Evolutionary conservation across 108 stramenopile species (phyloP).

Genomic region (Stephanodiscus minutulus): DNA sequence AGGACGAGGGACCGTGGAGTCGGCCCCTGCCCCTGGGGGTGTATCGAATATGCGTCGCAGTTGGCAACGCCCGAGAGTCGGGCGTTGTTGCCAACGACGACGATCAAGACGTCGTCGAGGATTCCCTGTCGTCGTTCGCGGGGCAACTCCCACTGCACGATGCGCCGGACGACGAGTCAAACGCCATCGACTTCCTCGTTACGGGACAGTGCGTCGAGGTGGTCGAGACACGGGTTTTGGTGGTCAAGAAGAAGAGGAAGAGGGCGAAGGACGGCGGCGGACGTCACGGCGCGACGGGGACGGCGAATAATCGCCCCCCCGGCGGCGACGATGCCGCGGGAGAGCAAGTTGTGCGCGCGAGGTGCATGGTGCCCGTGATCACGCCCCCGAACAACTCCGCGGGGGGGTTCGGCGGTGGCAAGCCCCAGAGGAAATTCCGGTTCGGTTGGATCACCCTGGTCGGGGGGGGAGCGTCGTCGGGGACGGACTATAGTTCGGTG

Average conservation of each 20-base stretch:
- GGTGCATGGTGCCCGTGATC: constrained; percentile 35
- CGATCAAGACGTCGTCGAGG: background rate
- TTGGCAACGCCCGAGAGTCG: background rate
- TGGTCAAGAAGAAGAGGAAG: constrained; percentile 24
- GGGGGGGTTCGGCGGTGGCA: background rate
- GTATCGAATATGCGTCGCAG: constrained; percentile 15
- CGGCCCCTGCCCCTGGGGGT: constrained; percentile 38
- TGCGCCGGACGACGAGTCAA: constrained; percentile 21
- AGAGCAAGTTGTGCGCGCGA: constrained; percentile 30
- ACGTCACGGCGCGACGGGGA: background rate
- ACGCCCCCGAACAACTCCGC: constrained; percentile 4
- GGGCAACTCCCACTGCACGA: constrained; percentile 23
- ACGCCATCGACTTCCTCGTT: constrained; percentile 21
- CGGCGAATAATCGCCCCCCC: background rate
- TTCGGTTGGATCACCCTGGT: constrained; percentile 41
- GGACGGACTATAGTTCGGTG: background rate
- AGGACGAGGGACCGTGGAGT: constrained; percentile 52
- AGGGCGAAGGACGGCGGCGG: background rate
- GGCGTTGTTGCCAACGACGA: background rate
- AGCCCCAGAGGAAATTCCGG: constrained; percentile 29
- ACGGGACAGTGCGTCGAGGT: constrained; percentile 31
- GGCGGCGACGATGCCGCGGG: constrained; percentile 15
- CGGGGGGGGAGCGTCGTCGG: constrained; percentile 10
- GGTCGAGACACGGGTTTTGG: constrained; percentile 35
- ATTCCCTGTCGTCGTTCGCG: background rate